Base-by-base conservation (phyloP, 139 green algal genomes). In the Chlorella ohadii region DNA sequence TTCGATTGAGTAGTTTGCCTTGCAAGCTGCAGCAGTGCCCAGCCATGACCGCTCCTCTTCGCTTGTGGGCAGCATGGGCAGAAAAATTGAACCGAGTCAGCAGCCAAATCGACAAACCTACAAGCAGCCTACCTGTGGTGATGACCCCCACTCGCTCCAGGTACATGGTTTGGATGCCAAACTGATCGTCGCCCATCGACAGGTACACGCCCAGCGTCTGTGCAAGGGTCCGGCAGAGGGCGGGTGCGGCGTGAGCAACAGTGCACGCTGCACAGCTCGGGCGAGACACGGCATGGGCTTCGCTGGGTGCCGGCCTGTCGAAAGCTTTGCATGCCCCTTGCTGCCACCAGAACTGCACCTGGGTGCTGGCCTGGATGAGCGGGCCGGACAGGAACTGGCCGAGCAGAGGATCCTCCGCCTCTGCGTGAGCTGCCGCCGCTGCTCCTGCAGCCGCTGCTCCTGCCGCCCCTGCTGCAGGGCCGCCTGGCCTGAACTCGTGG, bases 141-240 rank as follows among this genome's bases (percentile, higher is more conserved):
- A 80, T 28, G 20, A 80, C 28, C 28, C 76, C 59, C 0, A 39
- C 31, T 2, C 57, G 56, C 27, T 82, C 76, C 56, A 82, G 25
- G 11, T 19, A 27, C 15, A 20, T 2, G 0, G 56, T 3, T 0
- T 63, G 59, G 34, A 82, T 63, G 6, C 76, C 76, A 39, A 82
- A 82, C 15, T 44, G 39, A 34, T 59, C 36, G 13, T 72, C 36
- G 15, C 16, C 25, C 5, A 6, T 41, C 12, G 56, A 6, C 47
- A 81, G 76, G 59, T 72, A 82, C 59, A 27, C 36, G 6, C 41
- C 31, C 17, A 56, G 67, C 6, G 15, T 81, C 74, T 81, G 74
- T 70, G 74, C 55, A 19, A 59, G 51, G 51, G 51, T 11, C 7
- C n/a, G n/a, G n/a, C n/a, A n/a, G n/a, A n/a, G n/a, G n/a, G n/a